Conservation (phyloP, 148 eudicot species). For the Vaccinium vitisidaea region DNA sequence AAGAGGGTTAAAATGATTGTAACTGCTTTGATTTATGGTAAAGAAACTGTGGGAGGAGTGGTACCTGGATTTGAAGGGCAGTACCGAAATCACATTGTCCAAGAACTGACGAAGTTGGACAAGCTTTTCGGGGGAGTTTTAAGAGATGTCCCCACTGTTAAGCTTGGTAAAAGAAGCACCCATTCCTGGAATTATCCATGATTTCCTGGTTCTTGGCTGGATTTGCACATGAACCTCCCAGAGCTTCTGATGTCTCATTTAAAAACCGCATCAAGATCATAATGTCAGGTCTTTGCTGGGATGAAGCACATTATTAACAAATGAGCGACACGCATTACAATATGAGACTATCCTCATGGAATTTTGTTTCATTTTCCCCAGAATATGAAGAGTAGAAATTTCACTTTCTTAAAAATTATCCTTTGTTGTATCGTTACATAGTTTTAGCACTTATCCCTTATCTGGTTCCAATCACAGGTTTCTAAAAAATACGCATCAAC, state of each 20-base stretch:
- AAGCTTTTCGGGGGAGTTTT: constrained; percentile 84
- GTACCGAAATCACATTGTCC: constrained; percentile 69
- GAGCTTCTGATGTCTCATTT: constrained; percentile 76
- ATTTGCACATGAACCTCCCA: constrained; percentile 77
- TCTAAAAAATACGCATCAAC: not conserved
- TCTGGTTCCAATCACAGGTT: not conserved
- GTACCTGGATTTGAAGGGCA: constrained; percentile 67
- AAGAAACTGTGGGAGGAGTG: not conserved
- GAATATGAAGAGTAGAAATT: not conserved
- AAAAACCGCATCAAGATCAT: constrained; percentile 78
- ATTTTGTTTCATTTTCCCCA: not conserved
- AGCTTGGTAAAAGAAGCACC: constrained; percentile 81
- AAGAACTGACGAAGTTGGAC: constrained; percentile 77
- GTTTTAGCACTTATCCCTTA: not conserved
- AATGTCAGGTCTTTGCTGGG: constrained; percentile 72
- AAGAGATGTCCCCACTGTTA: constrained; percentile 82
- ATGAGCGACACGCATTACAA: not conserved
- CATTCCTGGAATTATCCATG: constrained; percentile 74
- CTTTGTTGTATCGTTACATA: not conserved
- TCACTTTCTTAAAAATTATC: not conserved
- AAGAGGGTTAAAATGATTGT: not conserved
- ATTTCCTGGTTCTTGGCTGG: constrained; percentile 78
- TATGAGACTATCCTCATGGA: not conserved
- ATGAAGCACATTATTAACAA: constrained; percentile 40
- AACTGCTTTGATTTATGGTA: not conserved